Conservation (phyloP, 345 rosid species). For the Ceriops zippeliana region DNA sequence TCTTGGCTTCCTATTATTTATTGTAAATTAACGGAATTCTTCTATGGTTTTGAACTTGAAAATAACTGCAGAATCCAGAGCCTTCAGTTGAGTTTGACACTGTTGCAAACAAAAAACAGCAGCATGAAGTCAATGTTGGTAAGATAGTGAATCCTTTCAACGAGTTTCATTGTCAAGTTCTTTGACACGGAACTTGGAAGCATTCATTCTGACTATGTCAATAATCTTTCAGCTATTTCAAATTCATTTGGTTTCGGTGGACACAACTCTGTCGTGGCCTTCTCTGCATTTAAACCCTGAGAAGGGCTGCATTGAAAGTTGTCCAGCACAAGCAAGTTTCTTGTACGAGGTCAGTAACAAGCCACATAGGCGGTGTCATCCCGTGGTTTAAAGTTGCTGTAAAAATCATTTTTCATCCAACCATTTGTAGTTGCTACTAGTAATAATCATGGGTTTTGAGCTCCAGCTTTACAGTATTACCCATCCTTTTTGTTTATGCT, state of each 20-base stretch:
- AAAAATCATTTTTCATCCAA: constrained; percentile 10
- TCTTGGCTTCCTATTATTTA: not conserved
- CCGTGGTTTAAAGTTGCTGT: constrained; percentile 23
- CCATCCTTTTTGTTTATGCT: not conserved
- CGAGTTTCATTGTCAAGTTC: constrained; percentile 4
- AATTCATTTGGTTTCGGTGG: constrained; percentile 98
- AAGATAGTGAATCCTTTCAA: constrained; percentile 30
- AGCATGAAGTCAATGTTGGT: constrained; percentile 97
- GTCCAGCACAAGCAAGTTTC: constrained; percentile 8
- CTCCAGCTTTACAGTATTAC: not conserved
- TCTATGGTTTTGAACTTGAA: not conserved
- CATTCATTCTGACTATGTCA: not conserved
- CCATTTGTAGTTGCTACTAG: constrained; percentile 6
- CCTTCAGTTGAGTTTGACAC: constrained; percentile 87
- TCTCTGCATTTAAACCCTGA: constrained; percentile 89
- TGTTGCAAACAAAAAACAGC: constrained; percentile 75
- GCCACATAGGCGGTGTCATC: constrained; percentile 16
- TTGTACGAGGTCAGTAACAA: constrained; percentile 5
- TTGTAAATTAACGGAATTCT: not conserved
- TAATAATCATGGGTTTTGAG: constrained; percentile 18
- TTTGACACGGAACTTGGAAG: not conserved
- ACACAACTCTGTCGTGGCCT: constrained; percentile 95
- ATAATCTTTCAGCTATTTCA: constrained; percentile 65
- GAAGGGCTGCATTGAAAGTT: not conserved
- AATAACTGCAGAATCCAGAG: constrained; percentile 68